A percentile compares a stretch with the other conserved stretches of the same genome.
phyloP scores from a whole-genome alignment of 1,284 basidiomycete species.

The Pseudozyma pruni region DNA sequence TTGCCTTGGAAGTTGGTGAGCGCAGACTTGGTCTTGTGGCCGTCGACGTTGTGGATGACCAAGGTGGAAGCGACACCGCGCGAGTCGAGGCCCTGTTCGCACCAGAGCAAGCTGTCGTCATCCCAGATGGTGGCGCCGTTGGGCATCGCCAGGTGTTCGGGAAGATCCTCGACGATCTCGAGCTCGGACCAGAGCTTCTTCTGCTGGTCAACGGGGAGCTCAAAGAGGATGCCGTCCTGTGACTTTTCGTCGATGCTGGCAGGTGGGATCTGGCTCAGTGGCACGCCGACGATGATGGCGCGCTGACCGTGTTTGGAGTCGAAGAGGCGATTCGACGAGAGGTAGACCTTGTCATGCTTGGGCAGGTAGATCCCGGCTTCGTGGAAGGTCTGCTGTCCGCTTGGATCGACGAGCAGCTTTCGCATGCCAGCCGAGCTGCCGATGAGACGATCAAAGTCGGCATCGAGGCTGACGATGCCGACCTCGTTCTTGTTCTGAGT shows the following conservation, averaged over 20 bases:
- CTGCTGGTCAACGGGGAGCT: slow-evolving; percentile 20
- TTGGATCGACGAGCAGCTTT: slow-evolving; percentile 24
- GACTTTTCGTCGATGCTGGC: neutral
- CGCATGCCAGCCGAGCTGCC: slow-evolving; percentile 28
- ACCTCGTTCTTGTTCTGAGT: slow-evolving; percentile 2
- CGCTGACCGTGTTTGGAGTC: slow-evolving; percentile 24
- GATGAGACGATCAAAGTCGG: slow-evolving; percentile 34
- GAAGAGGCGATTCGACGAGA: slow-evolving; percentile 38
- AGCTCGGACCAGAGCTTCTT: slow-evolving; percentile 24
- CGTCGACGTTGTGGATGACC: slow-evolving; percentile 27
- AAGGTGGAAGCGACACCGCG: slow-evolving; percentile 28
- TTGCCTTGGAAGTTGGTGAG: slow-evolving; percentile 26
- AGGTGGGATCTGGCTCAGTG: slow-evolving; percentile 16
- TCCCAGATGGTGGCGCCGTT: slow-evolving; percentile 47
- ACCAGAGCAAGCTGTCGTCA: slow-evolving; percentile 45
- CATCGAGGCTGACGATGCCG: slow-evolving; percentile 41
- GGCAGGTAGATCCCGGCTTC: slow-evolving; percentile 45
- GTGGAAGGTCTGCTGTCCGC: slow-evolving; percentile 42
- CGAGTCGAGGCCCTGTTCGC: slow-evolving; percentile 42
- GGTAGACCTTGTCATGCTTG: slow-evolving; percentile 37
- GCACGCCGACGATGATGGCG: slow-evolving; percentile 26
- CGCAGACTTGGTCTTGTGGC: slow-evolving; percentile 6
- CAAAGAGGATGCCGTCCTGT: slow-evolving; percentile 11
- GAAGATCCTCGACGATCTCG: slow-evolving; percentile 22
- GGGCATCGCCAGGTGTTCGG: slow-evolving; percentile 32